A percentile compares a stretch with the other conserved stretches of the same genome.
Conservation (phyloP, 176 grass and related monocot species). For the Melocanna baccifera region DNA sequence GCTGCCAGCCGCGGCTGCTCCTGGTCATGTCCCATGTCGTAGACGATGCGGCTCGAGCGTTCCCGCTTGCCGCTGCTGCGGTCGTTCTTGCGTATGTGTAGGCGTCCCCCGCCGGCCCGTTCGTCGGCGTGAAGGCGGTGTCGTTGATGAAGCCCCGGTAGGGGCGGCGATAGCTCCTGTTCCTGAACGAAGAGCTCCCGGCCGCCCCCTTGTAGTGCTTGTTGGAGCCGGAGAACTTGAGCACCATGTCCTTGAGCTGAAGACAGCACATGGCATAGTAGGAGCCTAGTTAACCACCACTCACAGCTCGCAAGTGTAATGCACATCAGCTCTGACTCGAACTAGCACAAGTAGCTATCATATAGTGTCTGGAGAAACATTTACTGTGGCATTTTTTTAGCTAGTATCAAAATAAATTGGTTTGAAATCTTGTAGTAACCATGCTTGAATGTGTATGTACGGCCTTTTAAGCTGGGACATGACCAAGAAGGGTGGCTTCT, state of each 20-base stretch:
- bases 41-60: slow-evolving; percentile 31
- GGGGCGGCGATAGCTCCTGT: slow-evolving; percentile 43
- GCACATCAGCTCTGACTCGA: slow-evolving; percentile 27
- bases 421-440: neutral
- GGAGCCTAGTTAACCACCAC: slow-evolving; percentile 12
- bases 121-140: slow-evolving; percentile 7
- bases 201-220: slow-evolving; percentile 54
- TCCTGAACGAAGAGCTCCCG: slow-evolving; percentile 37
- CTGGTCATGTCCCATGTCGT: slow-evolving; percentile 48
- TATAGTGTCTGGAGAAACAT: neutral
- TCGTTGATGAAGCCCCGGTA: slow-evolving; percentile 56
- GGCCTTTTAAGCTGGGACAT: neutral
- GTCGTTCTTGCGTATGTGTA: slow-evolving; percentile 32
- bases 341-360: slow-evolving; percentile 21
- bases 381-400: neutral
- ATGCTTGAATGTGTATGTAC: neutral
- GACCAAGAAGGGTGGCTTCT: neutral
- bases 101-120: neutral
- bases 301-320: slow-evolving; percentile 11
- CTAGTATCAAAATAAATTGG: neutral
- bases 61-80: neutral
- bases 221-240: slow-evolving; percentile 86
- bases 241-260: slow-evolving; percentile 98
- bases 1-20: slow-evolving; percentile 17
- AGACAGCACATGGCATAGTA: slow-evolving; percentile 41